Conservation (phyloP, 1,284 basidiomycete genomes). For the Ceratobasidium sp. region DNA sequence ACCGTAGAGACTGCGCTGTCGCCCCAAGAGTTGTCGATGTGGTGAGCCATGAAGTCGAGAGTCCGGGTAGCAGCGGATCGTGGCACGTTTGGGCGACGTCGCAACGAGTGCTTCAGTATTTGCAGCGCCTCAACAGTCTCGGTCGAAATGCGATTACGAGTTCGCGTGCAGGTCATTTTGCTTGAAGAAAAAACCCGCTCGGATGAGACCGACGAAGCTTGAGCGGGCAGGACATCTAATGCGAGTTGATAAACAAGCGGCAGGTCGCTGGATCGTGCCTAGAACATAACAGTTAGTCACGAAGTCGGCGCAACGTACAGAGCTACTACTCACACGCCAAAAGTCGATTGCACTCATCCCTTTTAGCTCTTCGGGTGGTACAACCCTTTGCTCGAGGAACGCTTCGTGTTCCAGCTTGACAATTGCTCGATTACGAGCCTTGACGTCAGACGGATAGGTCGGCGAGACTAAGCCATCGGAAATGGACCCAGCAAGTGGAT, state of each 20-base stretch:
- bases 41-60: conserved; percentile 22
- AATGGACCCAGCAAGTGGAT: too few relatives aligned
- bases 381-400: conserved; percentile 1
- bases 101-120: conserved; percentile 7
- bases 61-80: background rate
- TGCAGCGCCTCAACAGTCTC: conserved; percentile 20
- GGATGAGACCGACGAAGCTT: conserved; percentile 35
- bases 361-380: background rate
- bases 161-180: conserved; percentile 15
- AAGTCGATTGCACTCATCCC: conserved; percentile 6
- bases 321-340: conserved; percentile 28
- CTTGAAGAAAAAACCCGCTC: conserved; percentile 44
- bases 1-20: conserved; percentile 6
- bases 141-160: conserved; percentile 1
- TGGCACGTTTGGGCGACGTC: background rate
- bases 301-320: background rate
- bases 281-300: conserved; percentile 2
- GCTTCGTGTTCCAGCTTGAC: conserved; percentile 10
- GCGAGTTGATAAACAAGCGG: conserved; percentile 22
- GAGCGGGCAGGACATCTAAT: conserved; percentile 31
- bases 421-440: conserved; percentile 8
- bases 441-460: background rate
- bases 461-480: background rate
- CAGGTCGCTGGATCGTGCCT: background rate
- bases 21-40: conserved; percentile 4